Base-by-base conservation (phyloP, 2,329 filamentous ascomycete genomes). In the Xylariaceae sp. region DNA sequence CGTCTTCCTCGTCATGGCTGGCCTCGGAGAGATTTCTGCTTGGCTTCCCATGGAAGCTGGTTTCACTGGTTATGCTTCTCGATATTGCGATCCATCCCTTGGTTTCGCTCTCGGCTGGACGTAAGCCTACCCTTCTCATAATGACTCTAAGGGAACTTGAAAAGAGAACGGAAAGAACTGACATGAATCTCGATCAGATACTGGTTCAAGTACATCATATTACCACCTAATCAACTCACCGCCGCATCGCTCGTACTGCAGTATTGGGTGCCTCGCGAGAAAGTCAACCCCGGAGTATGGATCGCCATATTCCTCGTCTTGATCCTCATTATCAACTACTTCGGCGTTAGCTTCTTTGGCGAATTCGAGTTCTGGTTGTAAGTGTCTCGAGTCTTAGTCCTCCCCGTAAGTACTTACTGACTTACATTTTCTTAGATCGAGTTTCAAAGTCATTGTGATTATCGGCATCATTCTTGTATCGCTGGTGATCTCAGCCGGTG, bases 151-250 rank as follows among this genome's bases (percentile, higher is more conserved):
- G 23, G 5, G 5, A 18, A 18, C 49, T 18, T 18, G 37, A 7
- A 9, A 9, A 30, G 23, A 5, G 11, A 9, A 5, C 23, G 23
- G 47, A 39, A 4, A 39, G 50, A 37, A n/a, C 69, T 68, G 63
- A 70, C 68, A 54, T 45, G 44, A 17, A 1, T 17, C 45, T 49
- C 30, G 10, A 8, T 23, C 57, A 80, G 79, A 48, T 81, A 81
- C 66, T 89, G 84, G 82, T 82, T 86, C 75, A 82, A 92, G 84
- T 94, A 94, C 73, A 89, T 94, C 71, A 92, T 95, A 68, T 82
- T 89, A 53, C 92, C 89, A 1, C 90, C 91, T 1, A 94, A 94
- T 70, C 90, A 95, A 72, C 77, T 95, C 45, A 94, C 90, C 0
- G 90, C 90, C 34, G 84, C 82, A n/a, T 84, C 89, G 4, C 75